Evolutionary conservation across 805 yeast species (phyloP).

Genomic region (Candida peoriensis): DNA sequence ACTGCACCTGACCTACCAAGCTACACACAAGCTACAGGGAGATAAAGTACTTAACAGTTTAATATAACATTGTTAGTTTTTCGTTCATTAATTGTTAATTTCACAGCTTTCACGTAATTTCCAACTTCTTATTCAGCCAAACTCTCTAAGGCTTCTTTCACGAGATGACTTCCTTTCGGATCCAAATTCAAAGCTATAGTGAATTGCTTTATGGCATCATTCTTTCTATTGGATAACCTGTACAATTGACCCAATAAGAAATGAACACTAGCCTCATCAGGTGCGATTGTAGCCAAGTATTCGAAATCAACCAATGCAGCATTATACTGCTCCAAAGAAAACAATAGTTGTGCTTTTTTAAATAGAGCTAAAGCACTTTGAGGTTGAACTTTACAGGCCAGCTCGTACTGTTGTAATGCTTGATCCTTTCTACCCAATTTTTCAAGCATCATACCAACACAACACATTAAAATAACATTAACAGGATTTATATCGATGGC

Average conservation of each 20-base stretch:
- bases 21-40: too few relatives aligned
- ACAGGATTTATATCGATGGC: slow-evolving; percentile 88
- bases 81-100: too few relatives aligned
- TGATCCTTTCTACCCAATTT: slow-evolving; percentile 60
- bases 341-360: slow-evolving; percentile 79
- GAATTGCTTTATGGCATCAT: slow-evolving; percentile 76
- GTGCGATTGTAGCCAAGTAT: slow-evolving; percentile 67
- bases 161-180: slow-evolving; percentile 85
- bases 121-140: slow-evolving; percentile 7
- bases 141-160: slow-evolving; percentile 75
- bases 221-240: slow-evolving; percentile 66
- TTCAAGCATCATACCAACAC: slow-evolving; percentile 91
- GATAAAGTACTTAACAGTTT: too few relatives aligned
- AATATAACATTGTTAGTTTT: too few relatives aligned
- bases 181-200: slow-evolving; percentile 88
- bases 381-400: slow-evolving; percentile 83
- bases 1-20: too few relatives aligned
- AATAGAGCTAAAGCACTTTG: slow-evolving; percentile 79
- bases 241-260: slow-evolving; percentile 83
- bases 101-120: background rate
- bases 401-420: slow-evolving; percentile 76
- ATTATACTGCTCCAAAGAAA: slow-evolving; percentile 63
- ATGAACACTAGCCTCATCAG: slow-evolving; percentile 94
- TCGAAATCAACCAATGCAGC: slow-evolving; percentile 75
- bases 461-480: slow-evolving; percentile 83